Evolutionary conservation across 768 basidiomycete genomes (phyloP).

Genomic region (Tricholoma sp.): DNA sequence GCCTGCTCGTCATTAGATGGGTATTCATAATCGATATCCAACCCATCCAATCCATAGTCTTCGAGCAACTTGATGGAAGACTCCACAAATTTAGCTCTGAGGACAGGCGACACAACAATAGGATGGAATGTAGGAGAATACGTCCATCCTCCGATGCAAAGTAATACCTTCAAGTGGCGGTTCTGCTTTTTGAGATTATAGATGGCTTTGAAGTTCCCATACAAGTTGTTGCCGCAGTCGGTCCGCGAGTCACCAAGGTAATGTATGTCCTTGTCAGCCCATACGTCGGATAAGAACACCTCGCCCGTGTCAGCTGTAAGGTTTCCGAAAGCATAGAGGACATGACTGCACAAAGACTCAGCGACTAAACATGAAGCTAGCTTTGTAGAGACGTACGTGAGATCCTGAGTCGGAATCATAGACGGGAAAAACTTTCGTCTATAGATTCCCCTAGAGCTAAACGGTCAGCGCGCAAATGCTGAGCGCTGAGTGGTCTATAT

Average conservation of each 20-base stretch:
- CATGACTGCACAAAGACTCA: constrained; percentile 47
- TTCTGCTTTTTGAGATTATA: constrained; percentile 87
- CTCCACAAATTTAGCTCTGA: constrained; percentile 74
- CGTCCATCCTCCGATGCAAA: constrained; percentile 96
- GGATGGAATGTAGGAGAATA: constrained; percentile 87
- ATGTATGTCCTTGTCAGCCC: constrained; percentile 98
- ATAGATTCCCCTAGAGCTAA: constrained; percentile 78
- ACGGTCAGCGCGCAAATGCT: background rate
- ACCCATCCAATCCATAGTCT: constrained; percentile 88
- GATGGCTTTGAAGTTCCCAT: constrained; percentile 92
- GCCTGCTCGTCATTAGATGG: constrained; percentile 78
- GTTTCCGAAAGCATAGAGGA: constrained; percentile 93
- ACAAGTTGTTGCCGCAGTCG: constrained; percentile 86
- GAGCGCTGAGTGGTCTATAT: background rate
- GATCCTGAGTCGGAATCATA: constrained; percentile 72
- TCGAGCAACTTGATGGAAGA: constrained; percentile 78
- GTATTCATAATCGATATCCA: constrained; percentile 94
- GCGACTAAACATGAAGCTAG: constrained; percentile 5
- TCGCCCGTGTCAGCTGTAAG: constrained; percentile 81
- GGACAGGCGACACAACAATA: constrained; percentile 59
- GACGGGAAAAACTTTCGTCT: constrained; percentile 89
- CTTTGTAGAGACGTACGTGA: constrained; percentile 58
- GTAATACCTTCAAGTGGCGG: constrained; percentile 71
- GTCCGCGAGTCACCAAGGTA: constrained; percentile 96
- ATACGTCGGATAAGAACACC: constrained; percentile 82